Evolutionary conservation across 2,329 filamentous ascomycete genomes (phyloP), one percentile per base, ranked within the genome.

Genomic region (Fusarium odoratissimum): DNA sequence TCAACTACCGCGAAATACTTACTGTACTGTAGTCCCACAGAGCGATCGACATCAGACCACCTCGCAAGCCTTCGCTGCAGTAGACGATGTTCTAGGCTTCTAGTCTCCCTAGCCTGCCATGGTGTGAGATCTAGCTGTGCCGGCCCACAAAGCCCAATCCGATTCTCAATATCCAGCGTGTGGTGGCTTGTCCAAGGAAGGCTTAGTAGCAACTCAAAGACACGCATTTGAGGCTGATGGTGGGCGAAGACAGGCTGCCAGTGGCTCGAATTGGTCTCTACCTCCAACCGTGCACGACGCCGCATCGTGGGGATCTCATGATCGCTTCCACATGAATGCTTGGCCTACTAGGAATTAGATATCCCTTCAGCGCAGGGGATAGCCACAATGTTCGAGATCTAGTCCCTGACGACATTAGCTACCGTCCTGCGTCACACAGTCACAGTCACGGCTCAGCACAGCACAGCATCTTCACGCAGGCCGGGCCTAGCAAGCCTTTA

Each of bases 231-330:
- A 62, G 44, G 48, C 25, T 69, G 48, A 57, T 74, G 71, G 71
- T 60, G 60, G 45, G 64, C 23, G 55, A 66, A 44, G 33, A 41
- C 51, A 25, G n/a, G 48, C 21, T 58, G 33, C 52, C 44, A 68
- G 49, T 75, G 67, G 67, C 41, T 63, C 55, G 48, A 35, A 60
- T 57, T 38, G 56, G 51, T 60, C 60, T 61, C n/a, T 60, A 33
- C 48, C 58, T 73, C 45, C 64, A 76, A 56, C 75, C 71, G 71
- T 77, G 75, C 75, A 59, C 56, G 40, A 59, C 67, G 75, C 73
- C 75, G 71, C 75, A 77, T 77, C 75, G 72, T 75, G 74, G 74
- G 66, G 75, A 77, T 77, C 72, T 77, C 72, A 72, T 74, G 63
- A 77, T 76, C 63, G 61, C 62, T 66, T 61, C 62, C 63, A 64